Evolutionary conservation across 1,284 basidiomycete genomes (phyloP).

Genomic region (Lignosus rhinocerotis): DNA sequence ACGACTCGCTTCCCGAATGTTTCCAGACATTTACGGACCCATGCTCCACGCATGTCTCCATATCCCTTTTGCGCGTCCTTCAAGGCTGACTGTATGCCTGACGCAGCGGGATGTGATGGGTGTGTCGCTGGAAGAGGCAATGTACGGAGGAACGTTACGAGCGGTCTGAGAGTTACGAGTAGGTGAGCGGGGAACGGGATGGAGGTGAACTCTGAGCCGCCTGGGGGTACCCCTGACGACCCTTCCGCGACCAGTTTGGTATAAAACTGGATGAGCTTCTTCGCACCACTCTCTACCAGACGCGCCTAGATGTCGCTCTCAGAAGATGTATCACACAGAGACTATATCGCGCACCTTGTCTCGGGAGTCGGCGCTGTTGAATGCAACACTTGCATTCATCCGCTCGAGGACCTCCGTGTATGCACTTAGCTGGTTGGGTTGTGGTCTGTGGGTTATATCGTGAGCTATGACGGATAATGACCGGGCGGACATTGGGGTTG

Average conservation of each 20-base stretch:
- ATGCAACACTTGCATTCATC: constrained; percentile 76
- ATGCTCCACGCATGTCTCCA: constrained; percentile 79
- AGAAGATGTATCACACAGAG: neutral
- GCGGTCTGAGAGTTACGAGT: constrained; percentile 54
- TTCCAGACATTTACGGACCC: constrained; percentile 73
- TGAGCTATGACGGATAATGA: neutral
- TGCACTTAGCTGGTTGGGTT: constrained; percentile 57
- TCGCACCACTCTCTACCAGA: constrained; percentile 75
- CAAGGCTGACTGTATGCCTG: constrained; percentile 59
- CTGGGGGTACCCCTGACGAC: constrained; percentile 67
- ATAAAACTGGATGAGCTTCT: constrained; percentile 76
- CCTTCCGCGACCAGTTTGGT: constrained; percentile 81
- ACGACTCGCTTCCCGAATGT: constrained; percentile 64
- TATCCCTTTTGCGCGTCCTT: constrained; percentile 78
- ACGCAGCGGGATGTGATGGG: constrained; percentile 74
- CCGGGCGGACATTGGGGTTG: neutral
- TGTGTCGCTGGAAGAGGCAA: constrained; percentile 75
- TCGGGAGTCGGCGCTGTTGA: constrained; percentile 61
- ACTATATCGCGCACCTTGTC: constrained; percentile 49
- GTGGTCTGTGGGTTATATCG: constrained; percentile 49
- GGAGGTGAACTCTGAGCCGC: constrained; percentile 55
- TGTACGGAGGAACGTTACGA: constrained; percentile 67
- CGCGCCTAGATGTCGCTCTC: constrained; percentile 51
- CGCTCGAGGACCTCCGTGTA: constrained; percentile 75
- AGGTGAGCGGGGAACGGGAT: constrained; percentile 56